Base-by-base conservation (phyloP, 805 yeast species). In the Blastobotrys mokoenaii region DNA sequence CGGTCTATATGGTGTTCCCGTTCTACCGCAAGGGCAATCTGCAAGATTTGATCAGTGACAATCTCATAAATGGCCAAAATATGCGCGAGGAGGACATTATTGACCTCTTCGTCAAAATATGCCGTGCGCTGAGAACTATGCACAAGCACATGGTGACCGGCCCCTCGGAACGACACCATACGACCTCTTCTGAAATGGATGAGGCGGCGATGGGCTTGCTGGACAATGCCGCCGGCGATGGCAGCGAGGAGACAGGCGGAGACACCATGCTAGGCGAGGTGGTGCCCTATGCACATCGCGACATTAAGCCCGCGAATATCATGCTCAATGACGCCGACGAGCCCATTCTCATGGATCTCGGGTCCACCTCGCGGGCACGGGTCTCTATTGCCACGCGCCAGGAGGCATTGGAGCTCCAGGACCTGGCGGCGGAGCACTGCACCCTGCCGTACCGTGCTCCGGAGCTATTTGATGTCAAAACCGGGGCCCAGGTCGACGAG, bases 381-480 rank as follows among this genome's bases (percentile, higher is more conserved):
- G 57, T 77, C 2, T 55, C 64, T 1, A 70, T 83, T 1, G 68
- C 68, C 16, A 70, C 79, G 1, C 71, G 90, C 43, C 81, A 79
- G 32, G 82, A 81, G 55, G 93, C 95, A 0, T 66, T 85, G 27
- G 74, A 82, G 12, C 64, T 86, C 33, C 90, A 86, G 51, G 96
- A 89, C 54, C 68, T 78, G 51, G 88, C 89, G 12, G 84, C 80
- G 47, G 93, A 84, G 56, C 86, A 84, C 60, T 85, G 95, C 57
- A 83, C 95, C 1, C 64, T 86, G 44, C 87, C 94, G 1, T 90
- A 83, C 61, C 69, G 95, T 35, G 95, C 97, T 0, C 97, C 97
- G 0, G 97, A 89, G 59, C 68, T 90, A 39, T 65, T 89, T 47
- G 90, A 87, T 57, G 82, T 87, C 33, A 77, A 76, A 38, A 74